Evolutionary conservation across 768 basidiomycete species (phyloP).

Genomic region (Gelatoporia subvermispora): DNA sequence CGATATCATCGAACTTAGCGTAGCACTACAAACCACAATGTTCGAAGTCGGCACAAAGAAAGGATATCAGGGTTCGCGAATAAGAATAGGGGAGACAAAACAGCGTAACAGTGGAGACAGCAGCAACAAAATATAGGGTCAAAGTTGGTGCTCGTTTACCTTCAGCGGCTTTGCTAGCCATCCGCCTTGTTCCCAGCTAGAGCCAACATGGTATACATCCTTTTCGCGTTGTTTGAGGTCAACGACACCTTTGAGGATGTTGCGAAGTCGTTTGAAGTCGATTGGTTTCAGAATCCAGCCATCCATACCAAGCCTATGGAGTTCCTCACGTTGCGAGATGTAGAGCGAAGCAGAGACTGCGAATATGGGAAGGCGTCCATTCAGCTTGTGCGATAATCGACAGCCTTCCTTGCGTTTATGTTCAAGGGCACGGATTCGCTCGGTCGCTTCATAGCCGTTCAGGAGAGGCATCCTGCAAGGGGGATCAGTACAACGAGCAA

Average conservation of each 20-base stretch:
- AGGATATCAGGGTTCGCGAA: not conserved
- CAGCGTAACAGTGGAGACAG: not conserved
- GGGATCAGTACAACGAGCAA: not conserved
- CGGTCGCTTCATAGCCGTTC: conserved; percentile 66
- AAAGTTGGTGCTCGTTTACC: not conserved
- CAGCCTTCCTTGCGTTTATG: conserved; percentile 16
- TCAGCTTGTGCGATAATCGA: conserved; percentile 43
- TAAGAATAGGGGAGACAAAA: not conserved
- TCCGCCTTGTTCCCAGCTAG: conserved; percentile 60
- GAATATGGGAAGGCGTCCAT: conserved; percentile 72
- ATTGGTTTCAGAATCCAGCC: conserved; percentile 86
- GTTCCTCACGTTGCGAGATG: conserved; percentile 50
- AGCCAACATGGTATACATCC: conserved; percentile 49
- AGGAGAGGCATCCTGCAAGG: conserved; percentile 69
- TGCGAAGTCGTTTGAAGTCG: conserved; percentile 62
- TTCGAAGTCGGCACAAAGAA: not conserved
- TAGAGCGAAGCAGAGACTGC: conserved; percentile 74
- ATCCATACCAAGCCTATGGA: conserved; percentile 57
- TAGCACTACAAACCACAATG: not conserved
- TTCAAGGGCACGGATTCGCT: conserved; percentile 62
- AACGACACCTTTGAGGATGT: conserved; percentile 54
- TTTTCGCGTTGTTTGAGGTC: conserved; percentile 44
- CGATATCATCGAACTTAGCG: not conserved
- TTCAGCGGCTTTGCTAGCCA: conserved; percentile 37
- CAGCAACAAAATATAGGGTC: not conserved